Evolutionary conservation across 1,284 basidiomycete species (phyloP), one percentile per base, ranked within the genome.

Genomic region (Sphaerobolus stellatus): DNA sequence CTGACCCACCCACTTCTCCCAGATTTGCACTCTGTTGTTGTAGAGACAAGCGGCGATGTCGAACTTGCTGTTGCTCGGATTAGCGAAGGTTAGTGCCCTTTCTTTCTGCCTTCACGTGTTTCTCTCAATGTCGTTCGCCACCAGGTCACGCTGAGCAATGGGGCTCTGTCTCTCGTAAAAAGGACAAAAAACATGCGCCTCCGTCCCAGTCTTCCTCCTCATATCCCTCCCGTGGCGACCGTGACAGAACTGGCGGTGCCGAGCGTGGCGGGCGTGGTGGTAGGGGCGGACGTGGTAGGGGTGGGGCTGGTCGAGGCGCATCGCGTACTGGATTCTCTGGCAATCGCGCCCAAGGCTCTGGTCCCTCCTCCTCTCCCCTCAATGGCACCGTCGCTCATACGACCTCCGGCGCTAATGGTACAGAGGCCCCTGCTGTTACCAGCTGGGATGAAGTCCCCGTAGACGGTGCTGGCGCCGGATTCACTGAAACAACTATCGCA

Each of bases 91-190:
- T 11, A n/a, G 72, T 48, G 13, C 64, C 24, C 50, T 38, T 53
- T 54, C 45, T 30, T 41, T 45, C 52, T 33, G 45, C 29, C 61
- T 22, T 50, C 57, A 51, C 57, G 40, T 29, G 55, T 46, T 53
- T 40, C 57, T 24, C 38, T 27, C 52, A 61, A 57, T 41, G 53
- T 61, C 45, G 53, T 57, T 44, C 56, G 48, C 20, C 29, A 14
- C 30, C 46, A 93, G 92, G 92, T 64, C 80, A 80, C 61, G 88
- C 80, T 43, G 82, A 87, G 68, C 90, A 90, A 71, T 95, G 92
- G 90, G 90, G 84, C 44, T 84, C 89, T 46, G 92, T 94, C 60
- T 85, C 84, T 62, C 84, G 83, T 69, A 94, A 94, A 82, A 94
- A 92, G 77, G 86, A 90, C 68, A 92, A 92, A 78, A 90, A 88